Conservation (phyloP, 306 rosid genomes). For the Cicer cuneatum region DNA sequence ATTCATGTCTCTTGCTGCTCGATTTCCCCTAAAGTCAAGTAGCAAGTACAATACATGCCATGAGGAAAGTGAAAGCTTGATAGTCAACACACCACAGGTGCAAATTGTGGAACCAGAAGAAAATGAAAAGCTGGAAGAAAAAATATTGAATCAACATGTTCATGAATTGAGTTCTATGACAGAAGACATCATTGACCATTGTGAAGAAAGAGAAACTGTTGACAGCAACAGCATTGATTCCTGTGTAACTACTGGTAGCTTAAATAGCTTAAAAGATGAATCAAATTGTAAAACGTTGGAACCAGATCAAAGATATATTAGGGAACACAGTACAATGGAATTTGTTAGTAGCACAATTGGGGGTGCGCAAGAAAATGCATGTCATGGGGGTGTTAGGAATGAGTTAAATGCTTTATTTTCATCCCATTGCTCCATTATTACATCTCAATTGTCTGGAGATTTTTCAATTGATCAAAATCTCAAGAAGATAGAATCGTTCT, state of each 20-base stretch:
- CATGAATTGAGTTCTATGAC: constrained; percentile 42
- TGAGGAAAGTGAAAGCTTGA: constrained; percentile 40
- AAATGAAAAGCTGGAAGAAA: constrained; percentile 52
- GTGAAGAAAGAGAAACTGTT: constrained; percentile 48
- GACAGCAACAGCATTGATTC: constrained; percentile 44
- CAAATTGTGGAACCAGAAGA: constrained; percentile 48
- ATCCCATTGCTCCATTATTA: constrained; percentile 51
- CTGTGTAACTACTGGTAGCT: constrained; percentile 39
- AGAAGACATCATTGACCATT: constrained; percentile 40
- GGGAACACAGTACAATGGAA: constrained; percentile 34
- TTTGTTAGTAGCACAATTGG: constrained; percentile 37
- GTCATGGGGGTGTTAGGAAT: constrained; percentile 47
- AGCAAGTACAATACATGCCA: constrained; percentile 38
- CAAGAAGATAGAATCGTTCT: constrained; percentile 65
- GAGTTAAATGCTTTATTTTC: constrained; percentile 52
- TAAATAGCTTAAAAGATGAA: constrained; percentile 57
- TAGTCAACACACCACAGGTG: constrained; percentile 39
- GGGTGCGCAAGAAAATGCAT: constrained; percentile 47
- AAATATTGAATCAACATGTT: constrained; percentile 45
- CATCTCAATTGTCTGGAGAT: constrained; percentile 67
- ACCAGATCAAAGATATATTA: constrained; percentile 46
- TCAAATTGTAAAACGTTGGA: constrained; percentile 50
- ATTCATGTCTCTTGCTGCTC: constrained; percentile 93
- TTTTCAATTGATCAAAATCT: constrained; percentile 60
- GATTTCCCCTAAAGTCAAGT: constrained; percentile 63